phyloP scores from a whole-genome alignment of 176 grass and related monocot genomes.

The Rhynchospora breviuscula region DNA sequence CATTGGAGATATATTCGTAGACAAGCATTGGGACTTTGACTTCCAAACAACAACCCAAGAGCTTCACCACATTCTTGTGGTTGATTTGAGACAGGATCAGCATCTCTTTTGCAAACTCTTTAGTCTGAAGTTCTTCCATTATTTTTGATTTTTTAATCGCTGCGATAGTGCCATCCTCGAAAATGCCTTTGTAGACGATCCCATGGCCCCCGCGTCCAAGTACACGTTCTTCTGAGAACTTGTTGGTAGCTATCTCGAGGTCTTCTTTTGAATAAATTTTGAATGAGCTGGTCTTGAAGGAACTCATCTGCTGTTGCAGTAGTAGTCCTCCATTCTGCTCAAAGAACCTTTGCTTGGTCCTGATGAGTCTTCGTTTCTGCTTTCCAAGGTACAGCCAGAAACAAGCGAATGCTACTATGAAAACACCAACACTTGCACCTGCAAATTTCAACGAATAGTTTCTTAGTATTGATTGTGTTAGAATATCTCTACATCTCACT shows the following conservation, averaged over 20 bases:
- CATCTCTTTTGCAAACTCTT: conserved; percentile 55
- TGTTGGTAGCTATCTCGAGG: conserved; percentile 39
- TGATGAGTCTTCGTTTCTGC: conserved; percentile 43
- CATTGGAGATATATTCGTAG: conserved; percentile 54
- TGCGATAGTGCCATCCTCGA: conserved; percentile 34
- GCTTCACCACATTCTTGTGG: conserved; percentile 52
- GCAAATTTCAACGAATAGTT: not conserved
- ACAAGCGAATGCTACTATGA: conserved; percentile 24
- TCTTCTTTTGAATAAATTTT: conserved; percentile 47
- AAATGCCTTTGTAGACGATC: conserved; percentile 40
- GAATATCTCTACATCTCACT: too few species aligned
- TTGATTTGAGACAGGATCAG: conserved; percentile 60
- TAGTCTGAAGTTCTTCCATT: conserved; percentile 29
- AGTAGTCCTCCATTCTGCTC: conserved; percentile 62
- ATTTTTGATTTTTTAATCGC: conserved; percentile 57
- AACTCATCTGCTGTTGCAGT: conserved; percentile 37
- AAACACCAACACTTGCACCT: conserved; percentile 39
- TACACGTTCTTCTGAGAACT: conserved; percentile 19
- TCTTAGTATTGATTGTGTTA: not conserved
- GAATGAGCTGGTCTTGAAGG: conserved; percentile 13
- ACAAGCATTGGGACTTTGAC: conserved; percentile 53
- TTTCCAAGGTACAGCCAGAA: conserved; percentile 32
- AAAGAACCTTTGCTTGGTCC: conserved; percentile 44
- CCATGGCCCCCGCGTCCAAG: conserved; percentile 44
- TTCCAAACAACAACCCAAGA: conserved; percentile 63